Conservation (phyloP, 2,329 filamentous ascomycete species). For the Trichothecium roseum region DNA sequence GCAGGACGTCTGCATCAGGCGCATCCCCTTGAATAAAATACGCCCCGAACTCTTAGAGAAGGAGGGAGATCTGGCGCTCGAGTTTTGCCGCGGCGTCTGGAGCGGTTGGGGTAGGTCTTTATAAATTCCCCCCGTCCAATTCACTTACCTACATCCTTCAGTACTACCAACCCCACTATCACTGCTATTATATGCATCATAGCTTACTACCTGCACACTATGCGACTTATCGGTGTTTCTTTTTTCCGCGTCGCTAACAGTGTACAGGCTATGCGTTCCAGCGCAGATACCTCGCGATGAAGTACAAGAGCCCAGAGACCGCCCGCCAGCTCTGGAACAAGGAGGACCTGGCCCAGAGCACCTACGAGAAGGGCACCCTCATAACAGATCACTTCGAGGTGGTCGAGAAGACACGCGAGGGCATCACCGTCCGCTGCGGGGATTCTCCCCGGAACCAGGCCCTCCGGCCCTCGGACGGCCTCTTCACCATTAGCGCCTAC, state of each 20-base stretch:
- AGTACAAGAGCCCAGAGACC: conserved; percentile 46
- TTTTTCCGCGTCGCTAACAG: background rate
- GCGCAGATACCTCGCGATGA: conserved; percentile 45
- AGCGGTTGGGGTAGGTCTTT: conserved; percentile 46
- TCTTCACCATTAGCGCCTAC: conserved; percentile 54
- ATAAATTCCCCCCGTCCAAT: conserved; percentile 2
- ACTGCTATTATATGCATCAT: too few species aligned
- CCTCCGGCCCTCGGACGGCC: conserved; percentile 49
- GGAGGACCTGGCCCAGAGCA: conserved; percentile 40
- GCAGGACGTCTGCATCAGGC: conserved; percentile 54
- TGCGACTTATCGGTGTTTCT: too few species aligned
- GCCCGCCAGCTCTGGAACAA: conserved; percentile 50
- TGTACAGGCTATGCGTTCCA: conserved; percentile 45
- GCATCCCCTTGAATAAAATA: conserved; percentile 52
- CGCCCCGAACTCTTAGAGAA: conserved; percentile 54
- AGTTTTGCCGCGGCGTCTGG: conserved; percentile 60
- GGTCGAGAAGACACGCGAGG: conserved; percentile 48
- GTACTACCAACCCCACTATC: too few species aligned
- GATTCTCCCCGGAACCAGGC: conserved; percentile 49
- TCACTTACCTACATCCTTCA: too few species aligned
- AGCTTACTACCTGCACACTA: too few species aligned
- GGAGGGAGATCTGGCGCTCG: conserved; percentile 46
- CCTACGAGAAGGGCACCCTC: conserved; percentile 51
- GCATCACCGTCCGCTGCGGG: conserved; percentile 55
- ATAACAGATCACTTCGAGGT: conserved; percentile 67